Conservation (phyloP, 148 eudicot species). For the Diospyros lotus region DNA sequence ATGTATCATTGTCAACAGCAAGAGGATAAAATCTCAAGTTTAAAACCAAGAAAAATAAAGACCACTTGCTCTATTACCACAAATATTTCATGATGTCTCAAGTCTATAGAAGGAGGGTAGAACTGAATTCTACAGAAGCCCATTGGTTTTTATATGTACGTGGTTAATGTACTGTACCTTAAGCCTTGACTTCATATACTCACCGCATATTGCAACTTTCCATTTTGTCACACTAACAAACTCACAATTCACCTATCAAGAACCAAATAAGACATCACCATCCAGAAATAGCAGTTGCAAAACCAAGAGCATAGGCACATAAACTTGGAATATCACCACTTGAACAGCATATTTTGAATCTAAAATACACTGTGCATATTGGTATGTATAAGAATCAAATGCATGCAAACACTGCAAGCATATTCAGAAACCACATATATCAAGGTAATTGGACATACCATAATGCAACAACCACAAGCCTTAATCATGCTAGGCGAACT, state of each 20-base stretch:
- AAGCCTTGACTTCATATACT: conserved; percentile 82
- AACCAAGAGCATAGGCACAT: neutral
- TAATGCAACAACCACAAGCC: too few relatives aligned
- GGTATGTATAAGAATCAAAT: neutral
- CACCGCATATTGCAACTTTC: conserved; percentile 96
- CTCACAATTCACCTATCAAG: conserved; percentile 65
- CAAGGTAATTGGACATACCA: too few relatives aligned
- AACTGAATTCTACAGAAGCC: neutral
- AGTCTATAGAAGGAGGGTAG: conserved; percentile 1
- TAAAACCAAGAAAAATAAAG: neutral
- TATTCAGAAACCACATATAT: too few relatives aligned
- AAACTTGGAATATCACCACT: neutral
- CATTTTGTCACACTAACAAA: conserved; percentile 74
- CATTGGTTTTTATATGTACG: neutral
- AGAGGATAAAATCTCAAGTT: conserved; percentile 2
- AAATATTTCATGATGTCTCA: conserved; percentile 3
- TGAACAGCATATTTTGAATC: neutral
- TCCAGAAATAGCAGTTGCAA: neutral
- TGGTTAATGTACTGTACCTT: conserved; percentile 40
- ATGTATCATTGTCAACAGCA: neutral
- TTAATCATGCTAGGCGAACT: too few relatives aligned
- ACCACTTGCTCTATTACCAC: neutral
- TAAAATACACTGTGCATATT: neutral
- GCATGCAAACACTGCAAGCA: neutral
- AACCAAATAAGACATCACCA: conserved; percentile 13